phyloP scores from a whole-genome alignment of 2,329 filamentous ascomycete genomes.

The Knoxdaviesia capensis region DNA sequence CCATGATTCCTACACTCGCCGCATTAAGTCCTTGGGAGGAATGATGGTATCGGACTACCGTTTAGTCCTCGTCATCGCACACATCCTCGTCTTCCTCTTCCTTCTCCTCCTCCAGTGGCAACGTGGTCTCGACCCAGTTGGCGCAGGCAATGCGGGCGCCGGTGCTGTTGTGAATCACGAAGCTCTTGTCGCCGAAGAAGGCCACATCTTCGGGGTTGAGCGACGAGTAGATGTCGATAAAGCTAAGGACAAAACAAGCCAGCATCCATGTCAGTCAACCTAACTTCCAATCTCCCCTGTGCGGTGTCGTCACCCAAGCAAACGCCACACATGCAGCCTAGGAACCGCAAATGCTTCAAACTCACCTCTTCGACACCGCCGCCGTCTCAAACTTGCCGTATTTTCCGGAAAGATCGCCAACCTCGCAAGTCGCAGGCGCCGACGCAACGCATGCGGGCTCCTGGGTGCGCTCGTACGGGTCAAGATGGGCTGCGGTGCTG shows the following conservation, averaged over 20 bases:
- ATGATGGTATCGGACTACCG: too few species aligned
- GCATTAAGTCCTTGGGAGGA: too few species aligned
- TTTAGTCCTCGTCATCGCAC: too few species aligned
- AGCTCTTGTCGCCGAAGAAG: slow-evolving; percentile 24
- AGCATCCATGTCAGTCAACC: background rate
- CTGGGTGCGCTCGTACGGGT: slow-evolving; percentile 32
- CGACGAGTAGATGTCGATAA: slow-evolving; percentile 20
- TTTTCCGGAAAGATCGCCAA: slow-evolving; percentile 40
- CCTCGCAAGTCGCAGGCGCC: slow-evolving; percentile 31
- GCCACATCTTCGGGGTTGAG: slow-evolving; percentile 15
- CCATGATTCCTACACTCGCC: too few species aligned
- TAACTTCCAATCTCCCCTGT: background rate
- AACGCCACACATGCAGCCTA: background rate
- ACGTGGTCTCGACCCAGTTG: slow-evolving; percentile 9
- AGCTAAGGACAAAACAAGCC: slow-evolving; percentile 8
- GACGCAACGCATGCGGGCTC: slow-evolving; percentile 23
- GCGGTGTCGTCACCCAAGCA: too few species aligned
- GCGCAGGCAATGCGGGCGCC: slow-evolving; percentile 20
- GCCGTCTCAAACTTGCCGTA: slow-evolving; percentile 22
- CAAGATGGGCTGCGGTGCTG: slow-evolving; percentile 30
- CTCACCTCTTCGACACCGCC: slow-evolving; percentile 9
- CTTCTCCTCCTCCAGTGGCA: too few species aligned
- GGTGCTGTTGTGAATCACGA: slow-evolving; percentile 22
- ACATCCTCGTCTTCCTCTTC: too few species aligned
- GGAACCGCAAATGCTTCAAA: background rate